Evolutionary conservation across 176 grass and related monocot genomes (phyloP), one percentile per base, ranked within the genome.

Genomic region (Secale cereale): DNA sequence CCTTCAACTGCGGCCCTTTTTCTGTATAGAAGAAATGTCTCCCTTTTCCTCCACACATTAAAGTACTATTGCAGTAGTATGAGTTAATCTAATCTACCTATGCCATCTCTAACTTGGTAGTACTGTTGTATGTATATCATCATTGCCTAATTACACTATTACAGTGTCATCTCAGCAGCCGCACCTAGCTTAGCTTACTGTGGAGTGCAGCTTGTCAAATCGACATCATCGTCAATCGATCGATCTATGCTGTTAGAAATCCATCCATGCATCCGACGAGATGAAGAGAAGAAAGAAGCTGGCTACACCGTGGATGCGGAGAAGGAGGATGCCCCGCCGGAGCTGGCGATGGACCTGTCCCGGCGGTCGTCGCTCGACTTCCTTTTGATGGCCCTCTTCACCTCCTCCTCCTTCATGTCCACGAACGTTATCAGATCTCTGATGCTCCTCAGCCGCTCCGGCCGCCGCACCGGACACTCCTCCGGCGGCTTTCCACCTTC

Each of bases 401-500:
- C 87, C 71, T 95, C 97, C 59, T 78, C 86, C 90, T 99, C 97
- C 89, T 92, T 96, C 89, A 84, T 96, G 86, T 99, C 93, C 1
- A 94, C 79, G 77, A 99, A 99, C 1, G 90, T 84, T 41, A 96
- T 70, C 6, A 96, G 75, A 64, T 89, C 86, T 84, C 85, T 86
- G 81, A 99, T 88, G 86, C 91, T 99, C 19, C 19, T 73, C 2
- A 94, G 70, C 50, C 86, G 27, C 27, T 75, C 56, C 7, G 90
- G 90, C 35, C 90, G 91, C 30, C 70, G 91, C 32, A 77, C 84
- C 1, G 86, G 59, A 62, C 50, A 87, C 56, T 56, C 65, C 37
- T 60, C 27, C 63, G 11, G 28, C 7, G 8, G 78, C 35, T 35
- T 67, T 17, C 27, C 41, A 9, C 64, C 57, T 23, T 28, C 39